A percentile compares a stretch with the other conserved stretches of the same genome.
phyloP scores from a whole-genome alignment of 2,329 filamentous ascomycete species.

The Fonsecaea multimorphosa region DNA sequence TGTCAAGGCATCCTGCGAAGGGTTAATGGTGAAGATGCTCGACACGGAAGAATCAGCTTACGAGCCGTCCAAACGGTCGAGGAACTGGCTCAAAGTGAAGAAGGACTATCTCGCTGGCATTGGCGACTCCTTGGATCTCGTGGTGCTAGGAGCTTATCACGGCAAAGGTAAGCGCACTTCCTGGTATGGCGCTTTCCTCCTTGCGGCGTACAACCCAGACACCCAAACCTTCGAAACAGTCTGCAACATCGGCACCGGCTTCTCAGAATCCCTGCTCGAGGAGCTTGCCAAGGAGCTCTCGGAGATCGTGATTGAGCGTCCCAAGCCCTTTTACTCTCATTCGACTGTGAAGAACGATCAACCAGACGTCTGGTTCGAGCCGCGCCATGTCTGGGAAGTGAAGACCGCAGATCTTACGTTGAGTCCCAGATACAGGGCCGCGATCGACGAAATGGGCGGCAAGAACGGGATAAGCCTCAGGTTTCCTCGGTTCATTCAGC shows the following conservation, averaged over 20 bases:
- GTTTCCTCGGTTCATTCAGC: slow-evolving; percentile 91
- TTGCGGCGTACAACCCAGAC: slow-evolving; percentile 86
- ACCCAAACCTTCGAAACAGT: slow-evolving; percentile 89
- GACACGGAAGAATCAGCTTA: slow-evolving; percentile 92
- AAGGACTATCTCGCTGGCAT: slow-evolving; percentile 96
- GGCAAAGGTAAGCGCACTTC: slow-evolving; percentile 95
- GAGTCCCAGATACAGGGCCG: slow-evolving; percentile 92
- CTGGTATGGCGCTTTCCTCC: slow-evolving; percentile 92
- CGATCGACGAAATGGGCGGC: slow-evolving; percentile 73
- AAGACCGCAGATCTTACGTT: slow-evolving; percentile 95
- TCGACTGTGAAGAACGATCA: slow-evolving; percentile 85
- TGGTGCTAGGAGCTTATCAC: slow-evolving; percentile 92
- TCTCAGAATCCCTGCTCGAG: slow-evolving; percentile 92
- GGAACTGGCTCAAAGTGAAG: slow-evolving; percentile 99
- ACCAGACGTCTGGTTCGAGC: slow-evolving; percentile 98
- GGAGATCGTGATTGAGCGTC: slow-evolving; percentile 79
- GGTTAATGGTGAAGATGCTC: slow-evolving; percentile 99
- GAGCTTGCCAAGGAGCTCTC: slow-evolving; percentile 79
- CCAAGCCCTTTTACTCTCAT: slow-evolving; percentile 95
- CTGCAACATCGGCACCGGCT: slow-evolving; percentile 98
- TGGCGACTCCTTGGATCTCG: slow-evolving; percentile 93
- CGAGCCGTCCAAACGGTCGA: slow-evolving; percentile 92
- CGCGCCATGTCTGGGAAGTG: slow-evolving; percentile 93
- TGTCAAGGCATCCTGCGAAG: slow-evolving; percentile 94
- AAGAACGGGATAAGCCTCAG: slow-evolving; percentile 82